Conservation (phyloP, 345 rosid species). For the Melaleuca alternifolia region DNA sequence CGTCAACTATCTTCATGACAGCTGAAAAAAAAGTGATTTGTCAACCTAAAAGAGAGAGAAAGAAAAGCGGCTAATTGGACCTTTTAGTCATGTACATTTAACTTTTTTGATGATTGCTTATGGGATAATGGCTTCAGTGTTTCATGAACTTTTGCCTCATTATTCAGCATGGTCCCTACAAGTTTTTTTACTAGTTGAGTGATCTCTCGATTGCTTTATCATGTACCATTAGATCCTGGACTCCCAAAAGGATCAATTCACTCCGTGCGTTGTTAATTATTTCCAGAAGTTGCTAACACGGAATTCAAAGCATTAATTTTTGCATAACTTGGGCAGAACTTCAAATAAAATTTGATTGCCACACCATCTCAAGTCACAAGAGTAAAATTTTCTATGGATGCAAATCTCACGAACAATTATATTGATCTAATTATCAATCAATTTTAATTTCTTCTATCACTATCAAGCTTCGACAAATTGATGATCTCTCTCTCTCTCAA, state of each 20-base stretch:
- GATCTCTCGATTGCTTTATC: background rate
- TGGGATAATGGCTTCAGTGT: background rate
- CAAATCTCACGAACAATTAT: rapidly evolving
- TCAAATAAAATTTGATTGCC: background rate
- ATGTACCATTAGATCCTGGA: background rate
- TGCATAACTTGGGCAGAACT: background rate
- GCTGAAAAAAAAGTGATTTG: background rate
- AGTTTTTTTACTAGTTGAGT: background rate
- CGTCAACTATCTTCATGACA: background rate
- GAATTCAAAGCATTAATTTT: background rate
- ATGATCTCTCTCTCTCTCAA: background rate
- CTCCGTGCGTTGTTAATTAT: background rate
- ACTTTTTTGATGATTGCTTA: background rate
- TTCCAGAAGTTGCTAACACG: background rate
- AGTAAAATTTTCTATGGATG: background rate
- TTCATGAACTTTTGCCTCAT: background rate
- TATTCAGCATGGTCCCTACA: background rate
- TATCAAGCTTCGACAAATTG: background rate
- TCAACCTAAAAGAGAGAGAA: background rate
- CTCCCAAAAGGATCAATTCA: background rate
- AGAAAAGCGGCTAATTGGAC: background rate
- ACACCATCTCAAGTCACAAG: rapidly evolving
- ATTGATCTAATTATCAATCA: background rate
- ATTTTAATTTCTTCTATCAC: background rate
- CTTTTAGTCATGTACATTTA: background rate